Conservation (phyloP, 805 yeast species). For the Pichia occidentalis region DNA sequence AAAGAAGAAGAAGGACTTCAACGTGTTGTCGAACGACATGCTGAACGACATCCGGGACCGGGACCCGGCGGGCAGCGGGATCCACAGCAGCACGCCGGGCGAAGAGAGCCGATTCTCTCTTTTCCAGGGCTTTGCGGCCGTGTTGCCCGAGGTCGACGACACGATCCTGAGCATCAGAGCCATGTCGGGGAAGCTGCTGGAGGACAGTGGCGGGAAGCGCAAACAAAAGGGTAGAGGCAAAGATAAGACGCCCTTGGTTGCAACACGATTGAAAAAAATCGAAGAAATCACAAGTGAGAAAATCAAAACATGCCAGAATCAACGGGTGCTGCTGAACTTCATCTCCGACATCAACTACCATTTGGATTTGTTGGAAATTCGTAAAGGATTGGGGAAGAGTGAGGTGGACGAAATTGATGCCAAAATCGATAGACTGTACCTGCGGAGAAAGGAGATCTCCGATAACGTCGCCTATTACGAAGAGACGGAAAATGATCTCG, state of each 20-base stretch:
- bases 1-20: constrained; percentile 34
- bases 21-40: constrained; percentile 55
- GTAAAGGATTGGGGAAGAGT: constrained; percentile 56
- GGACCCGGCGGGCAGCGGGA: neutral
- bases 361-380: constrained; percentile 51
- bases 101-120: constrained; percentile 37
- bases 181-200: constrained; percentile 4
- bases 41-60: constrained; percentile 45
- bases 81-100: neutral
- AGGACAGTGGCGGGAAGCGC: neutral
- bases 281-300: constrained; percentile 36
- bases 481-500: constrained; percentile 51
- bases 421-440: constrained; percentile 45
- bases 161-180: constrained; percentile 25
- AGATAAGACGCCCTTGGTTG: constrained; percentile 5
- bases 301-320: constrained; percentile 37
- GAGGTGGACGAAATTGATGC: constrained; percentile 61
- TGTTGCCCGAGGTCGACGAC: constrained; percentile 45
- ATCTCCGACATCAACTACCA: constrained; percentile 37
- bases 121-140: constrained; percentile 65
- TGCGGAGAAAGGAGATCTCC: constrained; percentile 47
- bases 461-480: constrained; percentile 56
- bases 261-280: constrained; percentile 15
- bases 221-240: constrained; percentile 7
- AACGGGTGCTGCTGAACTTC: constrained; percentile 27